Evolutionary conservation across 805 yeast species (phyloP).

Genomic region (Hanseniaspora vineae): DNA sequence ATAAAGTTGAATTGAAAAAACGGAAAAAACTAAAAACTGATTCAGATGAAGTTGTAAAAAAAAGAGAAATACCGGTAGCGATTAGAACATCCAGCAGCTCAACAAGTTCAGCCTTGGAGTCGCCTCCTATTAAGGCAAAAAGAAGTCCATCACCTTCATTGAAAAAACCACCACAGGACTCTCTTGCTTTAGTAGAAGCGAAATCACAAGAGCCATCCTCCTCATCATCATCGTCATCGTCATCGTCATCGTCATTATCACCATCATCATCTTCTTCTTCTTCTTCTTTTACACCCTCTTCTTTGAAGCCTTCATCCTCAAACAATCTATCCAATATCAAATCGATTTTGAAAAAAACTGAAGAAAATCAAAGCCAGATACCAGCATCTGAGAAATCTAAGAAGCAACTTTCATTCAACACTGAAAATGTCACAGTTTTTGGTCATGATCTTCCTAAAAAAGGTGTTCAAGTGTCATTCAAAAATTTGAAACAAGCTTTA

Average conservation of each 20-base stretch:
- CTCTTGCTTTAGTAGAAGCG: no score
- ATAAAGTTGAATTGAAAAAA: no score
- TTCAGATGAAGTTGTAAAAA: no score
- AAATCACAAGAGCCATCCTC: not conserved
- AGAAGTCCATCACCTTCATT: conserved; percentile 2
- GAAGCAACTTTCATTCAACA: conserved; percentile 5
- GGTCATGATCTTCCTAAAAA: conserved; percentile 22
- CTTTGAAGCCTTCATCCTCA: no score
- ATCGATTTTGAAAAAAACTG: conserved; percentile 15
- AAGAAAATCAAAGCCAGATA: not conserved
- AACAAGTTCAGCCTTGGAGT: no score
- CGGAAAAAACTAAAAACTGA: no score
- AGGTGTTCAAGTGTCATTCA: conserved; percentile 19
- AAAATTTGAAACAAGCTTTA: conserved; percentile 17
- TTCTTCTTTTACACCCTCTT: not conserved
- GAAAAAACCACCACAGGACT: not conserved
- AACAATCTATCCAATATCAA: not conserved
- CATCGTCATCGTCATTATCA: not conserved
- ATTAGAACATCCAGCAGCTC: not conserved
- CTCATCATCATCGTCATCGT: not conserved
- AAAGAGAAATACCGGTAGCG: no score
- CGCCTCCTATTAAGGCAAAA: no score
- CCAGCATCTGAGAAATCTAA: conserved; percentile 7
- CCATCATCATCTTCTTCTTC: not conserved
- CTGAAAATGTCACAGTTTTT: conserved; percentile 16